A percentile compares a stretch with the other conserved stretches of the same genome.
phyloP scores from a whole-genome alignment of 1,284 basidiomycete species.

The Austropuccinia psidii region DNA sequence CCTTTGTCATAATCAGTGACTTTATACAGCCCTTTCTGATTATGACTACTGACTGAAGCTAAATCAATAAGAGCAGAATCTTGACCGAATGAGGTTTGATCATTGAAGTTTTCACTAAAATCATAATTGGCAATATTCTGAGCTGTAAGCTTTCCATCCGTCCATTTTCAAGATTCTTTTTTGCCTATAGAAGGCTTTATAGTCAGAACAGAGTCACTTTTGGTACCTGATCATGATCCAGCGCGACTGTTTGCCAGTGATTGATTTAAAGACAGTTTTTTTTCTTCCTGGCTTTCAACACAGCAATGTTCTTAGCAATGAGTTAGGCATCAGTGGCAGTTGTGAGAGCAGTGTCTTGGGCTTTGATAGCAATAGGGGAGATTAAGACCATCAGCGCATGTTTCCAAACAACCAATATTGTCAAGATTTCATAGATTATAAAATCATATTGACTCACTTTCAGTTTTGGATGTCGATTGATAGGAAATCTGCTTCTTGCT shows the following conservation, averaged over 20 bases:
- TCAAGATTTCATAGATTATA: no score
- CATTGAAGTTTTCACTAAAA: constrained; percentile 54
- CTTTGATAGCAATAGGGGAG: no score
- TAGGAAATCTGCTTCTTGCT: neutral
- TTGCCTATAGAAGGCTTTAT: constrained; percentile 49
- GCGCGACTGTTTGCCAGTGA: neutral
- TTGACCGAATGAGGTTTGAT: constrained; percentile 53
- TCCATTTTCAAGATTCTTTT: constrained; percentile 88
- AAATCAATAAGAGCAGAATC: constrained; percentile 57
- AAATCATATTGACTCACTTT: no score
- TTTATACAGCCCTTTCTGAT: constrained; percentile 79
- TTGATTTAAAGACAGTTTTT: neutral
- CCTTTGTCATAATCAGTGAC: constrained; percentile 82
- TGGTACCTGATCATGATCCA: constrained; percentile 22
- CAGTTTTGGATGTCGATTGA: no score
- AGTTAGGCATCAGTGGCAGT: constrained; percentile 11
- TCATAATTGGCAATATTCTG: constrained; percentile 83
- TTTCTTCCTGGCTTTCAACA: constrained; percentile 22
- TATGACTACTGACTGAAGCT: constrained; percentile 68
- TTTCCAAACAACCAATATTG: no score
- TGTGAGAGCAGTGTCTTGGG: constrained; percentile 20
- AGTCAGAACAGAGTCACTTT: constrained; percentile 4
- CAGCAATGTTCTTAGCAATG: constrained; percentile 30
- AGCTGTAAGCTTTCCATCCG: constrained; percentile 62
- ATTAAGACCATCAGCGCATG: no score